These are phyloP conservation scores for Mortierella alpina DNA, from an alignment of 192 early-diverging fungal species.

Conservation along the genomic window DNA sequence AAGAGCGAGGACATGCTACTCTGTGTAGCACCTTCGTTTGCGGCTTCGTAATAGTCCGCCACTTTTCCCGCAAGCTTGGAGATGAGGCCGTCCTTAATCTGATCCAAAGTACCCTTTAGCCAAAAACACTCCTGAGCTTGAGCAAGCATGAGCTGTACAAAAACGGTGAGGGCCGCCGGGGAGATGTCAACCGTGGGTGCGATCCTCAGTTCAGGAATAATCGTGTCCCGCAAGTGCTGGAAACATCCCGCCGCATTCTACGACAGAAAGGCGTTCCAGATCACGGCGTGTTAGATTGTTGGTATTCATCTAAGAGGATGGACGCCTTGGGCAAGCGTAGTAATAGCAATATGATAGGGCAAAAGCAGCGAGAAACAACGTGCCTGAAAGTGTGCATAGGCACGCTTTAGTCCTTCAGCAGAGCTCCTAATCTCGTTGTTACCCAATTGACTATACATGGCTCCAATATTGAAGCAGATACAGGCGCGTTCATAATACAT, in stretches of 20 bases:
- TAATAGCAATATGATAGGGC: not conserved
- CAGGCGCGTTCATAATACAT: constrained; percentile 88
- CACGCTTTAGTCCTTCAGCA: constrained; percentile 81
- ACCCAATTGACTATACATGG: constrained; percentile 86
- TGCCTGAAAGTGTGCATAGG: constrained; percentile 85
- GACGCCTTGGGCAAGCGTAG: not conserved
- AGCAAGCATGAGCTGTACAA: constrained; percentile 85
- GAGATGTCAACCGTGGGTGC: constrained; percentile 78
- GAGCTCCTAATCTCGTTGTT: constrained; percentile 73
- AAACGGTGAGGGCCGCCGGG: constrained; percentile 70
- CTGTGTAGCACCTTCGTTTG: constrained; percentile 74
- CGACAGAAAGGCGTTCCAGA: no score
- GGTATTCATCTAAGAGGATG: no score
- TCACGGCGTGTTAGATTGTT: no score
- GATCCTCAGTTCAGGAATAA: constrained; percentile 73
- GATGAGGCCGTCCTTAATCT: constrained; percentile 82
- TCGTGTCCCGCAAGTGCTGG: constrained; percentile 65
- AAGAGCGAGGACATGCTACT: constrained; percentile 58
- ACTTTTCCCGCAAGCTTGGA: constrained; percentile 81
- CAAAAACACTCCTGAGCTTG: constrained; percentile 96
- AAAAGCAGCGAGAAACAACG: not conserved
- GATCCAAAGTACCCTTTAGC: constrained; percentile 85
- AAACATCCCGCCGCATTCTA: constrained; percentile 86
- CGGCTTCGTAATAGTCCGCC: constrained; percentile 76
- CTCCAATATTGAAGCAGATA: constrained; percentile 87